These are phyloP conservation scores for Paspalum vaginatum DNA, from an alignment of 176 grass and related monocot genomes.

Conservation along the genomic window DNA sequence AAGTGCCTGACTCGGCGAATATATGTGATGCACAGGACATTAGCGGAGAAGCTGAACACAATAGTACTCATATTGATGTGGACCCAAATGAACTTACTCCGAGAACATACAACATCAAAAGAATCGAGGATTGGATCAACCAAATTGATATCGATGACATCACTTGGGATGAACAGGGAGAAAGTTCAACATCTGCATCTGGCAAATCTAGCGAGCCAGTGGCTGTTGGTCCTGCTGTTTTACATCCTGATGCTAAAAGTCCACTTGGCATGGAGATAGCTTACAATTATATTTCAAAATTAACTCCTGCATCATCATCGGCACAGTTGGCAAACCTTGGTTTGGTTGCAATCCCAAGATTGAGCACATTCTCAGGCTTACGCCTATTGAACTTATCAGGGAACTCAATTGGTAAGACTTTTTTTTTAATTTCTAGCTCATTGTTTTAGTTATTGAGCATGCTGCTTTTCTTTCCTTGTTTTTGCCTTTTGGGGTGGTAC, in stretches of 20 bases:
- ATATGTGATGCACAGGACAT: constrained; percentile 25
- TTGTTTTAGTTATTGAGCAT: background rate
- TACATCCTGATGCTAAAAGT: constrained; percentile 53
- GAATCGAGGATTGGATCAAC: constrained; percentile 87
- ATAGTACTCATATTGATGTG: constrained; percentile 30
- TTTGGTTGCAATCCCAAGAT: constrained; percentile 72
- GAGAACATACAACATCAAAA: constrained; percentile 64
- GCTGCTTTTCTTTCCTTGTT: background rate
- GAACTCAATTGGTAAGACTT: constrained; percentile 72
- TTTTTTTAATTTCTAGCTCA: constrained; percentile 30
- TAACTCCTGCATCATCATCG: constrained; percentile 72
- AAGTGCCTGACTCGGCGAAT: constrained; percentile 29
- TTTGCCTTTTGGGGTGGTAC: background rate
- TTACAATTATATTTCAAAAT: constrained; percentile 87
- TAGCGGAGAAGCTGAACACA: constrained; percentile 36
- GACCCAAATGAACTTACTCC: constrained; percentile 48
- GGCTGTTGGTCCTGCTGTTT: constrained; percentile 40
- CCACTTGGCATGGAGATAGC: constrained; percentile 85
- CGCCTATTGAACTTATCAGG: constrained; percentile 77
- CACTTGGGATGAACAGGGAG: constrained; percentile 55
- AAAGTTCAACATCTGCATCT: constrained; percentile 50
- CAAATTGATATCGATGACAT: constrained; percentile 63
- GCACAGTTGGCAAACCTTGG: constrained; percentile 74
- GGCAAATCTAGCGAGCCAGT: constrained; percentile 32
- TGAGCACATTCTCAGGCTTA: constrained; percentile 72